Evolutionary conservation across 306 rosid genomes (phyloP).

Genomic region (Quercus rubra): DNA sequence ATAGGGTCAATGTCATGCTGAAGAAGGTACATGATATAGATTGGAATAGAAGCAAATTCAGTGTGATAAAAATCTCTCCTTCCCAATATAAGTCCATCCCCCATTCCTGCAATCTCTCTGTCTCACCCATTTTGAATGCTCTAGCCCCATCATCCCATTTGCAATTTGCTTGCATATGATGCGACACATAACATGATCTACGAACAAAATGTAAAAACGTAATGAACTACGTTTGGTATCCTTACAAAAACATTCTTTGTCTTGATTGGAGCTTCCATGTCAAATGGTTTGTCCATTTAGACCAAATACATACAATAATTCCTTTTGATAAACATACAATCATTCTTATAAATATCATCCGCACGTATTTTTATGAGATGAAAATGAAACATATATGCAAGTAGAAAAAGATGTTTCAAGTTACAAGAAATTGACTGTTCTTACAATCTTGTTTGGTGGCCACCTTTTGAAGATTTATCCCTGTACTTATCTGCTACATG

Average conservation of each 20-base stretch:
- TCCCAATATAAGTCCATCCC: no score
- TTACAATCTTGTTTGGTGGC: no score
- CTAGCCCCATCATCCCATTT: slow-evolving; percentile 23
- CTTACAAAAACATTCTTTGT: background rate
- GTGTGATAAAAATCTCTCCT: background rate
- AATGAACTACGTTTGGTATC: background rate
- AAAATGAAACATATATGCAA: no score
- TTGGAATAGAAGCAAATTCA: background rate
- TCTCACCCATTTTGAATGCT: background rate
- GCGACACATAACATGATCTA: slow-evolving; percentile 43
- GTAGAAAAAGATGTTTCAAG: no score
- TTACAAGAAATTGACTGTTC: no score
- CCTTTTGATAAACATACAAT: no score
- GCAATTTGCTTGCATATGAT: slow-evolving; percentile 15
- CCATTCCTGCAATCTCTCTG: background rate
- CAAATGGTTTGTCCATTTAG: no score
- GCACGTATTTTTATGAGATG: no score
- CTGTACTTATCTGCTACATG: no score
- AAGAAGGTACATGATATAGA: background rate
- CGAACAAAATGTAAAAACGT: slow-evolving; percentile 1
- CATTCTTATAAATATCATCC: no score
- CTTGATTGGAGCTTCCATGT: background rate
- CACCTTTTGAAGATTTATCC: no score
- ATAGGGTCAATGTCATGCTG: background rate
- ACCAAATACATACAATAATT: no score